phyloP scores from a whole-genome alignment of 306 rosid species.

The Alnus rubra region DNA sequence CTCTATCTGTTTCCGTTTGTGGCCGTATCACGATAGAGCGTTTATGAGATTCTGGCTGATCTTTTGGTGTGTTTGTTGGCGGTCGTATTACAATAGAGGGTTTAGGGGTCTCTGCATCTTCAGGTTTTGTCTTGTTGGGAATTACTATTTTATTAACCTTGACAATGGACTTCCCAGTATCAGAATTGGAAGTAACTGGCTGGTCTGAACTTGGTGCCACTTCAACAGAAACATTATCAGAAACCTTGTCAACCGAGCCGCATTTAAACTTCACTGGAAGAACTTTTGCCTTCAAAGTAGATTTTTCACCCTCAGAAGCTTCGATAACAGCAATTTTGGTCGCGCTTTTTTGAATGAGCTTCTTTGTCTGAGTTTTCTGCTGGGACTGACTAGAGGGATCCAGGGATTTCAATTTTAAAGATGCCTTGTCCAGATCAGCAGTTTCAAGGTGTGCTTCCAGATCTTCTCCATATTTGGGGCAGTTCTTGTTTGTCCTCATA shows the following conservation, averaged over 20 bases:
- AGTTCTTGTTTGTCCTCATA: slow-evolving; percentile 97
- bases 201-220: slow-evolving; percentile 53
- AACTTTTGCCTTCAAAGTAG: slow-evolving; percentile 40
- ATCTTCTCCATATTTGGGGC: slow-evolving; percentile 95
- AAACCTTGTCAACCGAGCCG: slow-evolving; percentile 67
- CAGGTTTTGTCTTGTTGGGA: slow-evolving; percentile 65
- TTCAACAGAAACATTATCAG: slow-evolving; percentile 60
- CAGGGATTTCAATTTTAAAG: slow-evolving; percentile 55
- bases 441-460: slow-evolving; percentile 61
- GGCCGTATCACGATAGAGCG: slow-evolving; percentile 44
- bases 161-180: slow-evolving; percentile 57
- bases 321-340: slow-evolving; percentile 65
- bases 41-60: slow-evolving; percentile 51
- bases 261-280: slow-evolving; percentile 87
- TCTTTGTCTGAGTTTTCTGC: slow-evolving; percentile 62
- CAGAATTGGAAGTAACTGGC: slow-evolving; percentile 75
- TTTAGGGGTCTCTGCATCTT: slow-evolving; percentile 67
- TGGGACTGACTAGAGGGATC: slow-evolving; percentile 64
- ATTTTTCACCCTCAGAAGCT: slow-evolving; percentile 47
- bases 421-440: slow-evolving; percentile 60
- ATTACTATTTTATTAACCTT: slow-evolving; percentile 70
- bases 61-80: slow-evolving; percentile 48
- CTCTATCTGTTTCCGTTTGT: slow-evolving; percentile 57
- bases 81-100: slow-evolving; percentile 57
- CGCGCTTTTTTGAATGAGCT: slow-evolving; percentile 54